phyloP scores from a whole-genome alignment of 805 yeast species.

The Zygotorulaspora florentina region DNA sequence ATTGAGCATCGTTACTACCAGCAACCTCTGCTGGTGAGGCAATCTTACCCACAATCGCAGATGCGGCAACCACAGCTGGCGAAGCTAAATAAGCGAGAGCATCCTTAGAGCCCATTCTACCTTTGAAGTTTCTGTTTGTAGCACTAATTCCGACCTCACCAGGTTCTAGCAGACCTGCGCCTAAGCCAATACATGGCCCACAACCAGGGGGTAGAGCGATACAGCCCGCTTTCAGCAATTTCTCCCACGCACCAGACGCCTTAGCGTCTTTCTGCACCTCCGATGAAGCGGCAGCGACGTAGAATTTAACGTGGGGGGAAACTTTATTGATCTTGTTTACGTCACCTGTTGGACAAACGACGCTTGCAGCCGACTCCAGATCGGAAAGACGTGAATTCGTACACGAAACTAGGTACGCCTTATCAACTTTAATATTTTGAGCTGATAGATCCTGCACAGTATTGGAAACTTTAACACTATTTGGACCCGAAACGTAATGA shows the following conservation, averaged over 20 bases:
- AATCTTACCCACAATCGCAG: slow-evolving; percentile 92
- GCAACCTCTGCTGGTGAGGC: slow-evolving; percentile 85
- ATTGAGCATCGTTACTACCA: slow-evolving; percentile 51
- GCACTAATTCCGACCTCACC: slow-evolving; percentile 99
- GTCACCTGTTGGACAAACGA: slow-evolving; percentile 47
- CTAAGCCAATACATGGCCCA: slow-evolving; percentile 98
- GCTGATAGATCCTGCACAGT: slow-evolving; percentile 70
- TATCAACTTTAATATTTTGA: slow-evolving; percentile 73
- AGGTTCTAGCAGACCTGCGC: slow-evolving; percentile 86
- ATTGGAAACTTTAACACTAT: slow-evolving; percentile 88
- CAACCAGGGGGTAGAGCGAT: slow-evolving; percentile 96
- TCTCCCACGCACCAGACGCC: slow-evolving; percentile 87
- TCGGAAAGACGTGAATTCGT: slow-evolving; percentile 93
- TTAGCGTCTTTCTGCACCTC: slow-evolving; percentile 92
- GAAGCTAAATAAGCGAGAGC: slow-evolving; percentile 95
- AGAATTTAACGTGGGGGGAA: slow-evolving; percentile 88
- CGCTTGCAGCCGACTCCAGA: slow-evolving; percentile 89
- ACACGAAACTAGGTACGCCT: slow-evolving; percentile 97
- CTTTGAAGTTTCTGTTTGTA: slow-evolving; percentile 97
- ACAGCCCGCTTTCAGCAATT: slow-evolving; percentile 87
- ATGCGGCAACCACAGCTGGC: slow-evolving; percentile 98
- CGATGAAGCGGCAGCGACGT: slow-evolving; percentile 96
- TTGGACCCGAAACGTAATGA: slow-evolving; percentile 94
- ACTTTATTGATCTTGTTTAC: slow-evolving; percentile 50
- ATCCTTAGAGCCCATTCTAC: slow-evolving; percentile 97